Conservation (phyloP, 257 asterid genomes). For the Echites panduratus region DNA sequence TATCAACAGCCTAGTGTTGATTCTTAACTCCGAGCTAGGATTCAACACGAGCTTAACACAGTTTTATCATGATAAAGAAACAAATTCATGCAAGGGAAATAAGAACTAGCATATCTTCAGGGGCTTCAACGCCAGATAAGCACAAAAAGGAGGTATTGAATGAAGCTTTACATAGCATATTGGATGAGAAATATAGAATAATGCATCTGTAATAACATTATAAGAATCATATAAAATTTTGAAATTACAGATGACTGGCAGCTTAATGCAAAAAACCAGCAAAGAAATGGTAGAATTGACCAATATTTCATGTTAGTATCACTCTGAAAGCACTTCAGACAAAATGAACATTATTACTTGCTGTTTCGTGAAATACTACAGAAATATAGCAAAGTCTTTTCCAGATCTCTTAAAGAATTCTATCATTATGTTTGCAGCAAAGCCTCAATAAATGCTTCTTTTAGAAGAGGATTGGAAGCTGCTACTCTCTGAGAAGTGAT, state of each 20-base stretch:
- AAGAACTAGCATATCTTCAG: not conserved
- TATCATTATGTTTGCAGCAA: constrained; percentile 48
- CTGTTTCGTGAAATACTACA: not conserved
- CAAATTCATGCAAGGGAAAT: not conserved
- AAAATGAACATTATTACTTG: not conserved
- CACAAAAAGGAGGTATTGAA: not conserved
- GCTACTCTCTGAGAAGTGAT: constrained; percentile 72
- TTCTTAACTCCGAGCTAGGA: not conserved
- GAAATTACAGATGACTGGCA: not conserved
- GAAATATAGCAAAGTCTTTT: constrained; percentile 11
- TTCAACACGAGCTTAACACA: not conserved
- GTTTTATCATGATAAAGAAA: not conserved
- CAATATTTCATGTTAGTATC: not conserved
- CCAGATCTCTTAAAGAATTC: constrained; percentile 9
- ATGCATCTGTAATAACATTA: not conserved
- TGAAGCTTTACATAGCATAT: no score
- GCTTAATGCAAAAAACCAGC: not conserved
- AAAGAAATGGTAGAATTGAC: not conserved
- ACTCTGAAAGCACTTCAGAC: not conserved
- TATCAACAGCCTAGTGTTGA: not conserved
- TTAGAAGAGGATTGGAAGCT: constrained; percentile 61
- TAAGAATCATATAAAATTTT: not conserved
- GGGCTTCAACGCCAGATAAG: not conserved
- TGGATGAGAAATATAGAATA: no score
- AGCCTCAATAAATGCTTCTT: constrained; percentile 57